phyloP scores from a whole-genome alignment of 1,139 yeast genomes.

The Magnusiomyces magnusii region DNA sequence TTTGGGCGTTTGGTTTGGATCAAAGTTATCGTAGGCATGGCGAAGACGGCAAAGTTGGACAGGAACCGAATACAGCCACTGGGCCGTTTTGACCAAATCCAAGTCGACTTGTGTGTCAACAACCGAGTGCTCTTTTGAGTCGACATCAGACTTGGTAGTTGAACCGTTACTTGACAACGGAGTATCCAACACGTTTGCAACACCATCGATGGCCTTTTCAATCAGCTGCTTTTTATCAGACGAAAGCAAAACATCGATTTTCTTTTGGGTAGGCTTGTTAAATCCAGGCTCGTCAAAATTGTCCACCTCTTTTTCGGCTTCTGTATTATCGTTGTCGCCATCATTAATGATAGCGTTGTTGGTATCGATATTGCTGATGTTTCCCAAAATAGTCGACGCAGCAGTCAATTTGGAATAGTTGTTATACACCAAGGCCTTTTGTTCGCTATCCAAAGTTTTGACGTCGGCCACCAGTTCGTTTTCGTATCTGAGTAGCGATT shows the following conservation, averaged over 20 bases:
- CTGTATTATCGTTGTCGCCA: too few species aligned
- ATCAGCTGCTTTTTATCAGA: neutral
- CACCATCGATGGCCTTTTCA: neutral
- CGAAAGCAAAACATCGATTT: neutral
- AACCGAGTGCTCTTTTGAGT: too few species aligned
- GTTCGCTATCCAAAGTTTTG: conserved; percentile 36
- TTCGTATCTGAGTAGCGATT: conserved; percentile 28
- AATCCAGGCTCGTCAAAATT: neutral
- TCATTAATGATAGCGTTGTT: neutral
- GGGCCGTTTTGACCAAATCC: neutral
- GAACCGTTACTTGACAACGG: too few species aligned
- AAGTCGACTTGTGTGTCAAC: too few species aligned
- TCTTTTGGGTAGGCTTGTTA: neutral
- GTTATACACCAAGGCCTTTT: conserved; percentile 39
- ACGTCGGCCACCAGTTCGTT: conserved; percentile 32
- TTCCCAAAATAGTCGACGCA: conserved; percentile 33
- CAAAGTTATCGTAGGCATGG: neutral
- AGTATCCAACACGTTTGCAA: neutral
- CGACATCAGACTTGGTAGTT: too few species aligned
- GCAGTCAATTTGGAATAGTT: conserved; percentile 38
- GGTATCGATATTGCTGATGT: neutral
- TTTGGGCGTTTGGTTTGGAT: neutral
- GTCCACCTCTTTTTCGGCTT: too few species aligned
- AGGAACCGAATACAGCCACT: neutral
- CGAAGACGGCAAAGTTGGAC: neutral